Evolutionary conservation across 2,329 filamentous ascomycete species (phyloP).

Genomic region (Hypoxylon sp.): DNA sequence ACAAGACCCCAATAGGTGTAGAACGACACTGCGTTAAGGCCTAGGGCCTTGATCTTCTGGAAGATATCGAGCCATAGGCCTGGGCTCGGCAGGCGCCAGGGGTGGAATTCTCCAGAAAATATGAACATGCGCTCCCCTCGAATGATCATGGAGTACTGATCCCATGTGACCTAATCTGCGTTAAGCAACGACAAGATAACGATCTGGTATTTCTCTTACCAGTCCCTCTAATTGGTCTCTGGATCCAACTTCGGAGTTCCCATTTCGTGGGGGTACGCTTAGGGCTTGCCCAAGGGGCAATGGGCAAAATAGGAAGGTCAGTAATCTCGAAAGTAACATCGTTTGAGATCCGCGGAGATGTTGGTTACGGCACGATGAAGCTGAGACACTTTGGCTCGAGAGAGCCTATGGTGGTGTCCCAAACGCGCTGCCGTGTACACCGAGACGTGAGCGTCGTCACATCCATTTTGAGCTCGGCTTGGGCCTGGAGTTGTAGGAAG

Average conservation of each 20-base stretch:
- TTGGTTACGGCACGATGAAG: not conserved
- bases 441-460: constrained; percentile 10
- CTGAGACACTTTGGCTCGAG: not conserved
- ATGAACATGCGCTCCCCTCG: constrained; percentile 78
- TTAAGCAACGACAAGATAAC: constrained; percentile 12
- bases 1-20: constrained; percentile 83
- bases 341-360: not conserved
- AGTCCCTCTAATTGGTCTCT: constrained; percentile 23
- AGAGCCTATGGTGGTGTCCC: constrained; percentile 6
- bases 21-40: constrained; percentile 84
- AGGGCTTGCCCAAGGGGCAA: constrained; percentile 9
- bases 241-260: not conserved
- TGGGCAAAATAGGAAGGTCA: constrained; percentile 5
- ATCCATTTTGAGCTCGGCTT: constrained; percentile 24
- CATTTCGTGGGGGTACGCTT: constrained; percentile 14
- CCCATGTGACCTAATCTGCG: constrained; percentile 72
- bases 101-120: constrained; percentile 82
- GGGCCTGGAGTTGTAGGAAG: not conserved
- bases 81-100: constrained; percentile 67
- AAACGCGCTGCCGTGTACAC: constrained; percentile 2
- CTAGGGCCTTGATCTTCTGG: constrained; percentile 84
- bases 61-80: constrained; percentile 76
- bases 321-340: constrained; percentile 14
- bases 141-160: constrained; percentile 79
- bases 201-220: not conserved